Base-by-base conservation (phyloP, 73 alveolate genomes). In the Urostyla sp. region DNA sequence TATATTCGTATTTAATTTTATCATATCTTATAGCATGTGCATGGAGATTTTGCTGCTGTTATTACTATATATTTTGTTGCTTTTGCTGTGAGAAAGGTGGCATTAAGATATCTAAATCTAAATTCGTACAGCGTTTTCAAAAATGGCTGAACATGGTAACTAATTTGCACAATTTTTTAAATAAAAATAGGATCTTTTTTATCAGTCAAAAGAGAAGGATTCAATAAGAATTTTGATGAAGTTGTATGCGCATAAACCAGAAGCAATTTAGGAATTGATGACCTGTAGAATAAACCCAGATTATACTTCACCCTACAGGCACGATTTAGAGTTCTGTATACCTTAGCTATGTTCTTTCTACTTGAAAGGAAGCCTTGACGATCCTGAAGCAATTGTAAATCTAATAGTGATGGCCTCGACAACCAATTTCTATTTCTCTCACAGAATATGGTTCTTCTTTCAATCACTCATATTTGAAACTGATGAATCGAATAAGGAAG, bases 241-340 rank as follows among this genome's bases (percentile, higher is more conserved):
- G 53, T 74, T 85, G 13, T 85, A 85, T 37, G 93, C 93, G 16
- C 87, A 76, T 26, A 75, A 85, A 32, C 45, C 52, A 46, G 80
- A 72, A 49, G 91, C 85, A 6, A 90, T 92, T 16, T 73, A 79
- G 23, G 85, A 92, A 53, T 72, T 94, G 40, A 90, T 89, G 77
- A 51, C 87, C 27, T 79, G 87, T 37, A 73, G 98, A 58, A 75
- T 94, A 48, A 94, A 94, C 82, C 99, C 99, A 0, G 94, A 94
- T 87, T 92, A 92, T 83, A 48, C 89, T 34, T 50, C 80, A 21
- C 88, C 54, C 58, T 56, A 76, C 89, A 89, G 98, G 80, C 77
- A 79, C 45, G 98, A 94, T 53, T 84, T 92, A 46, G 98, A 92
- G 77, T 92, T 86, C 76, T 92, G 58, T 86, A 87, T 92, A 32